Evolutionary conservation across 2,329 filamentous ascomycete genomes (phyloP).

Genomic region (Westerdykella sp.): DNA sequence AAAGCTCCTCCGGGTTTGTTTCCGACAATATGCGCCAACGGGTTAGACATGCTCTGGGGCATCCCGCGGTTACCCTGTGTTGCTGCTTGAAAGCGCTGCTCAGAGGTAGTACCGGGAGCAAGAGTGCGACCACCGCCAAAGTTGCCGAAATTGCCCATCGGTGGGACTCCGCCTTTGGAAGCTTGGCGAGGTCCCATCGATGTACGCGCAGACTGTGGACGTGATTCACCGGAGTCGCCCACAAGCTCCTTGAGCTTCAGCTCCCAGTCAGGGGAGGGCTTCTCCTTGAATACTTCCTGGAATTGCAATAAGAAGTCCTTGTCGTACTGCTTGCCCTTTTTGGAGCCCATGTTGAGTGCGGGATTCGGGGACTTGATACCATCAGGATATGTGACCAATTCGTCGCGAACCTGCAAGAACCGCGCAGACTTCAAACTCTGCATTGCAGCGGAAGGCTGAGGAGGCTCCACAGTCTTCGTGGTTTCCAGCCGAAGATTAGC

Average conservation of each 20-base stretch:
- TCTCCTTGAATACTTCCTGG: constrained; percentile 92
- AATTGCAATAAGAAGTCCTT: constrained; percentile 94
- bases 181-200: constrained; percentile 44
- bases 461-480: constrained; percentile 78
- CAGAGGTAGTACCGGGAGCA: constrained; percentile 70
- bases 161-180: constrained; percentile 35
- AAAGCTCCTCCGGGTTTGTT: constrained; percentile 50
- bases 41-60: constrained; percentile 38
- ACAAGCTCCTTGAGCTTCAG: constrained; percentile 78
- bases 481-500: constrained; percentile 83
- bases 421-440: constrained; percentile 88
- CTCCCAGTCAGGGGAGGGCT: constrained; percentile 90
- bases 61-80: constrained; percentile 20
- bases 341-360: constrained; percentile 77
- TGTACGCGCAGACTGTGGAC: constrained; percentile 39
- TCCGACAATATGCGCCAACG: constrained; percentile 54
- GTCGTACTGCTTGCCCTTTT: constrained; percentile 89
- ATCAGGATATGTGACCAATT: constrained; percentile 68
- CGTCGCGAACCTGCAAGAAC: constrained; percentile 73
- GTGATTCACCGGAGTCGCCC: constrained; percentile 68
- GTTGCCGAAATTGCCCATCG: constrained; percentile 65
- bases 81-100: constrained; percentile 56
- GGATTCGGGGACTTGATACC: constrained; percentile 87
- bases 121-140: constrained; percentile 53
- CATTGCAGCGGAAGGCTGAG: constrained; percentile 88